A percentile compares a stretch with the other conserved stretches of the same genome.
These are phyloP conservation scores for Talaromyces stipitatus DNA, from an alignment of 495 filamentous ascomycete genomes.

Conservation along the genomic window DNA sequence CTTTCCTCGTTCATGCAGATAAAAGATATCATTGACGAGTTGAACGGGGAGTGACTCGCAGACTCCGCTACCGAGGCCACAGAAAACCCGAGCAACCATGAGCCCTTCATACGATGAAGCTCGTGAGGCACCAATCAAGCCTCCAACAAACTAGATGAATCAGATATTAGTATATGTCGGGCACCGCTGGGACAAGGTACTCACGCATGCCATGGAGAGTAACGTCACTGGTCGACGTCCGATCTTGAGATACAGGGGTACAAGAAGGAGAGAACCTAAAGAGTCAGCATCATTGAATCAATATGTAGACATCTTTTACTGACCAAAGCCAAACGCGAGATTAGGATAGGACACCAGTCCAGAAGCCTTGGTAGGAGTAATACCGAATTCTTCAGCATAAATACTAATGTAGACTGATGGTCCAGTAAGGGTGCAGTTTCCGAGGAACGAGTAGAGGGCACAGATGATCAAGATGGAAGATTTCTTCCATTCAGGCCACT, in stretches of 20 bases:
- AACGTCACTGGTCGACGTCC: slow-evolving; percentile 51
- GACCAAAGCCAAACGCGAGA: slow-evolving; percentile 55
- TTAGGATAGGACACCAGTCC: slow-evolving; percentile 56
- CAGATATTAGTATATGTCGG: not conserved
- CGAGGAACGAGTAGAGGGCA: slow-evolving; percentile 54
- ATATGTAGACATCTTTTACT: slow-evolving; percentile 2
- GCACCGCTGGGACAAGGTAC: slow-evolving; percentile 7
- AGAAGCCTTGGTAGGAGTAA: slow-evolving; percentile 42
- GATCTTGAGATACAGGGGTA: slow-evolving; percentile 52
- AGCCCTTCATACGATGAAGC: slow-evolving; percentile 42
- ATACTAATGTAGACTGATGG: slow-evolving; percentile 54
- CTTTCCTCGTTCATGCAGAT: slow-evolving; percentile 53
- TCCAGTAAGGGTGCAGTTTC: slow-evolving; percentile 49
- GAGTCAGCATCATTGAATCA: not conserved
- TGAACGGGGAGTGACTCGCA: slow-evolving; percentile 59
- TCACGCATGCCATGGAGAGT: slow-evolving; percentile 35
- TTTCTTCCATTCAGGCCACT: slow-evolving; percentile 55
- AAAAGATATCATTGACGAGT: slow-evolving; percentile 61
- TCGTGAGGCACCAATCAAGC: slow-evolving; percentile 48
- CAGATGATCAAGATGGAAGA: slow-evolving; percentile 51
- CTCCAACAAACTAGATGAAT: slow-evolving; percentile 42
- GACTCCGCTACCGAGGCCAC: slow-evolving; percentile 49
- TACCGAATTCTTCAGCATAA: slow-evolving; percentile 46
- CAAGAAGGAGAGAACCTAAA: slow-evolving; percentile 47
- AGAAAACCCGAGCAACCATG: slow-evolving; percentile 49